Conservation (phyloP, 148 eudicot genomes). For the Pouteria glomerata region DNA sequence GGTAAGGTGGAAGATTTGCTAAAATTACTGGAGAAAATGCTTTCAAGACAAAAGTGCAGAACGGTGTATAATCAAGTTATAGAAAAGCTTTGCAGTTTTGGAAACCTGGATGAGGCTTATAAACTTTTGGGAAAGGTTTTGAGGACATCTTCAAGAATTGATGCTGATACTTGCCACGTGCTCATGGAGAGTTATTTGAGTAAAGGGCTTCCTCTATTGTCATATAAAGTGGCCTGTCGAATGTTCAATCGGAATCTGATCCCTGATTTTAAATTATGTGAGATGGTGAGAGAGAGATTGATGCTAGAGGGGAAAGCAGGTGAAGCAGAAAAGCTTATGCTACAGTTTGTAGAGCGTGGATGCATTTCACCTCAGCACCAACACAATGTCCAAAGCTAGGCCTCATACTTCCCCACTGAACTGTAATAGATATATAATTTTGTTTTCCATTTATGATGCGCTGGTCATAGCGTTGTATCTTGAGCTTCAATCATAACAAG, state of each 20-base stretch:
- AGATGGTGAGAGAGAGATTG: constrained; percentile 27
- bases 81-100: constrained; percentile 35
- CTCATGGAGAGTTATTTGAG: constrained; percentile 29
- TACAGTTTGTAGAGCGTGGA: constrained; percentile 33
- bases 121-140: constrained; percentile 25
- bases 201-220: constrained; percentile 26
- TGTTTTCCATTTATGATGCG: background rate
- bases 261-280: constrained; percentile 31
- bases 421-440: background rate
- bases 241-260: constrained; percentile 31
- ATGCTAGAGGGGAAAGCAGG: constrained; percentile 24
- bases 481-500: background rate
- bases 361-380: constrained; percentile 12
- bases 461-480: background rate
- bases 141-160: constrained; percentile 29
- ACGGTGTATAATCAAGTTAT: constrained; percentile 36
- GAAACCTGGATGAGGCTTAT: constrained; percentile 26
- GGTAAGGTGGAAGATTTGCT: constrained; percentile 31
- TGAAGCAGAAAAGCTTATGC: constrained; percentile 40
- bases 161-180: constrained; percentile 31
- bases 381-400: background rate
- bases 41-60: constrained; percentile 21
- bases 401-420: background rate
- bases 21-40: constrained; percentile 26
- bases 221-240: constrained; percentile 33